Evolutionary conservation across 148 eudicot species (phyloP), one percentile per base, ranked within the genome.

Genomic region (Silene uniflora): DNA sequence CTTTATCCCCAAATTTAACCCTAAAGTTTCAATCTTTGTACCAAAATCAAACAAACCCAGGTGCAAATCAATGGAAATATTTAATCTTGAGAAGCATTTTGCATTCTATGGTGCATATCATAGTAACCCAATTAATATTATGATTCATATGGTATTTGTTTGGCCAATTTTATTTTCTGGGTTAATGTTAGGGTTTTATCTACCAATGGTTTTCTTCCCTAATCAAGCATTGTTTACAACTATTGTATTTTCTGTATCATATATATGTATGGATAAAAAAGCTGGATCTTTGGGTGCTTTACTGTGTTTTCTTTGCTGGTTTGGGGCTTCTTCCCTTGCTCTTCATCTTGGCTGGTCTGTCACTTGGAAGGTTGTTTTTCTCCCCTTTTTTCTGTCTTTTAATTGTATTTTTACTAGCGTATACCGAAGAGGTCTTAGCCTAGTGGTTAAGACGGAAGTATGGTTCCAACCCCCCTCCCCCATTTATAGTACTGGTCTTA

Each of bases 41-140:
- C 29, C 6, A 67, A 56, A 24, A 55, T 22, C 5, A 29, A 29
- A 17, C 4, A 46, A 44, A 18, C 47, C 60, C 5, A 35, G 14
- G 8, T 13, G 55, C 27, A 72, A 18, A 11, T 61, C 73, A 59
- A 84, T 81, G 87, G 90, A 87, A 3, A 73, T 87, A 63, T 87
- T 90, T 72, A 95, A 93, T 87, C 85, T 93, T 21, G 98, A 93
- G 75, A 79, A 82, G 70, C 87, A 90, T 23, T 93, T 87, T 73
- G 91, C 98, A 13, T 90, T 93, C 77, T 91, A 93, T 79, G 93
- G 91, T 1, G 90, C 96, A 35, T 93, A 93, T 66, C 98, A 93
- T 74, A 85, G 85, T 80, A 90, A 93, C 87, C 89, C 90, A 75
- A 68, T 84, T 7, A 93, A 93, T 73, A 84, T 90, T 25, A 75